Conservation (phyloP, 192 early-diverging fungal species). For the Coemansia sp. region DNA sequence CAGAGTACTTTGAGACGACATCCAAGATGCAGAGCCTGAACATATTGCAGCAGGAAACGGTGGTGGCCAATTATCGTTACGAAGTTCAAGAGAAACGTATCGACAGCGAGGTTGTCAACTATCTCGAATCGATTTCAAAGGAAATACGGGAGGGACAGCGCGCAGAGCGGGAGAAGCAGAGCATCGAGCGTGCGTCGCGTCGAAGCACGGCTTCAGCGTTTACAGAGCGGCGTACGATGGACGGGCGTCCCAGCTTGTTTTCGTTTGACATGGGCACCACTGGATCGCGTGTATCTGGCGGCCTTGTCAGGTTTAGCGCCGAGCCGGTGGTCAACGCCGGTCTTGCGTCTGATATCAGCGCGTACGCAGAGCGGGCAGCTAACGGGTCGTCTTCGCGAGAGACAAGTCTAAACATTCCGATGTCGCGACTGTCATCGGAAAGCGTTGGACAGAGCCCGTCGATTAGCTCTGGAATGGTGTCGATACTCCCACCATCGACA, state of each 20-base stretch:
- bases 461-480: not conserved
- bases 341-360: constrained; percentile 8
- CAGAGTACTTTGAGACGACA: constrained; percentile 71
- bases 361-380: constrained; percentile 8
- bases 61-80: constrained; percentile 78
- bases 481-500: constrained; percentile 6
- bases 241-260: constrained; percentile 45
- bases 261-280: constrained; percentile 34
- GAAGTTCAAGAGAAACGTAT: constrained; percentile 80
- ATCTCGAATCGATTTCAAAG: constrained; percentile 70
- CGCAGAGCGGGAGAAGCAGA: constrained; percentile 37
- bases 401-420: constrained; percentile 9
- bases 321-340: constrained; percentile 13
- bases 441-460: constrained; percentile 8
- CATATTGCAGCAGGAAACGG: constrained; percentile 68
- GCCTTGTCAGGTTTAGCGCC: constrained; percentile 33
- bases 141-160: constrained; percentile 59
- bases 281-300: constrained; percentile 19
- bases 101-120: constrained; percentile 69
- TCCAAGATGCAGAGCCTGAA: constrained; percentile 66
- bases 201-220: constrained; percentile 42
- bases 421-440: constrained; percentile 29
- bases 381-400: constrained; percentile 13
- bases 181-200: constrained; percentile 32
- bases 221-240: constrained; percentile 42